Base-by-base conservation (phyloP, 2,329 filamentous ascomycete genomes). In the Hypomyces perniciosus region DNA sequence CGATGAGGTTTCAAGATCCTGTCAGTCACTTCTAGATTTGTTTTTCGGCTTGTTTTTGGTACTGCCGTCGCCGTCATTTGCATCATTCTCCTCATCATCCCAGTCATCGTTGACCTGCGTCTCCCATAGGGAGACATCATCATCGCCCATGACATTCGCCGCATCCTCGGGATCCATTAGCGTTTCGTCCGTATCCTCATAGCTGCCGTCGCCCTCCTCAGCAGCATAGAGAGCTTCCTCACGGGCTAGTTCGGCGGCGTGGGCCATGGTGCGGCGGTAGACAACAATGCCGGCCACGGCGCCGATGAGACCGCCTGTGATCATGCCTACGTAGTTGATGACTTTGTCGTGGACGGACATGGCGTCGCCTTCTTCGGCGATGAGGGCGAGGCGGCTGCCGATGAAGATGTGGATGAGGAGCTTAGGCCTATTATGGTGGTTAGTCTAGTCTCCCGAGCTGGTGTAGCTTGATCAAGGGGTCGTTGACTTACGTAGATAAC, bases 341-440 rank as follows among this genome's bases (percentile, higher is more conserved):
- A 83, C 77, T 67, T 91, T 93, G 56, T 88, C 88, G 56, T 78
- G 77, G 3, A 79, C 70, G 54, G 87, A 84, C 92, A 97, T 96
- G 59, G 86, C 80, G 63, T 88, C 89, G 56, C 85, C 87, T 51
- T 82, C 80, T 61, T 95, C 88, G n/a, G 88, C 89, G 33, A 99
- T 81, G 47, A 85, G 76, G 41, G 89, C 90, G 12, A 99, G 75
- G 50, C 90, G 81, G 62, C 81, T 85, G 54, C 93, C 93, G 61
- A 99, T 90, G 71, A 96, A 99, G 60, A 95, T 83, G 65, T 95
- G 89, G 46, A 99, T 84, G 53, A 97, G 76, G 13, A 99, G 76
- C 64, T 97, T 99, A 6, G 93, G 93, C 10, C 78, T 81, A 46
- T 47, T 28, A 12, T 20, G 8, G 44, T 39, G 35, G 26, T n/a